Base-by-base conservation (phyloP, 2,329 filamentous ascomycete species). In the Drechslerella coelobrocha region DNA sequence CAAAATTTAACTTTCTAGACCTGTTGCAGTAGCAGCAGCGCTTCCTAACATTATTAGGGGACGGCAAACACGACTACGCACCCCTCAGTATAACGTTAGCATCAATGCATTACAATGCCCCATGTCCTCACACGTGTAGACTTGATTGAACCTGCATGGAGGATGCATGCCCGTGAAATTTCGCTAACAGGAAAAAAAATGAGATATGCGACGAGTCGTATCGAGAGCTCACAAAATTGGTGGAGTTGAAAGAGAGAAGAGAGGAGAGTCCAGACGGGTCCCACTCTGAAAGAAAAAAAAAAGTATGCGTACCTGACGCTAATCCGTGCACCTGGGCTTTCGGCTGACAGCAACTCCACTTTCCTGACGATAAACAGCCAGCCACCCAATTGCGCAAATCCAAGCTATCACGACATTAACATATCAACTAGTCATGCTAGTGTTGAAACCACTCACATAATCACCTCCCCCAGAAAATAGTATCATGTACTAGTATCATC, bases 321-420 rank as follows among this genome's bases (percentile, higher is more conserved):
- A 45, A 45, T 8, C 41, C 41, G 41, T 45, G 41, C 41, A 21
- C 41, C 4, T 45, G 41, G 41, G 10, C 41, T 9, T 45, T 45
- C 41, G 41, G 41, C 41, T 45, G 41, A 45, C 41, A 45, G 41
- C 41, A 31, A 31, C 29, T 31, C 29, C 29, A 31, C 19, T 17
- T 17, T 19, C 41, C 10, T 41, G 37, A 21, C 41, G 41, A 45
- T 45, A 45, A 45, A n/a, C 17, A 45, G 19, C 12, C 14, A 45
- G 41, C 41, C 41, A 45, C 41, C 37, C 41, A 31, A 45, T 45
- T 45, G 41, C 41, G 41, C 41, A 45, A 45, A 45, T 45, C 41
- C 9, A 45, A 23, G 41, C 41, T 45, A 45, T 45, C 41, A 45
- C 41, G 41, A 45, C 41, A 45, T 45, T 45, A 45, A 17, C 41